These are phyloP conservation scores for Chaetoceros muelleri DNA, from an alignment of 108 stramenopile species.

Conservation along the genomic window DNA sequence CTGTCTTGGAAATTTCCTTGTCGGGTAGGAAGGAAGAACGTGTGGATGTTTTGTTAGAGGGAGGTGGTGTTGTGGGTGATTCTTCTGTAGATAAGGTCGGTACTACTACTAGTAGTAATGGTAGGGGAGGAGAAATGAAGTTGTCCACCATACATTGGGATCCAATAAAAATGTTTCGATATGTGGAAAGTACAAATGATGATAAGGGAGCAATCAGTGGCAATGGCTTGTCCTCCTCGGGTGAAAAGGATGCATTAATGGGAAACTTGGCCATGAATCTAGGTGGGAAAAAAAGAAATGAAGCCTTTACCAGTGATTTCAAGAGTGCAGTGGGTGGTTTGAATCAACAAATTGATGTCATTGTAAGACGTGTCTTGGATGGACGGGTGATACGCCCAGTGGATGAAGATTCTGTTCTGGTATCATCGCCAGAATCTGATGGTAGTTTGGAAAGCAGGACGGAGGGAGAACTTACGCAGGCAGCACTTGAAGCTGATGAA, in stretches of 20 bases:
- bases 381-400: constrained; percentile 40
- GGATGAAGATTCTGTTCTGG: constrained; percentile 15
- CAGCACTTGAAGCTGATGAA: constrained; percentile 64
- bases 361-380: constrained; percentile 66
- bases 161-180: constrained; percentile 23
- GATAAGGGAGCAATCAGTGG: neutral
- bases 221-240: neutral
- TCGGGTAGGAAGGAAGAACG: constrained; percentile 12
- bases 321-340: constrained; percentile 50
- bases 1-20: constrained; percentile 39
- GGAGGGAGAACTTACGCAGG: constrained; percentile 4
- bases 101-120: neutral
- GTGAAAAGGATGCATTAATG: neutral
- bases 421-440: constrained; percentile 1
- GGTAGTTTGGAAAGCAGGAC: neutral
- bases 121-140: constrained; percentile 19
- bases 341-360: constrained; percentile 47
- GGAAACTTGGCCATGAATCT: constrained; percentile 5
- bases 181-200: constrained; percentile 10
- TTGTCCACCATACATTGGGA: constrained; percentile 24
- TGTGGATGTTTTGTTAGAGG: neutral
- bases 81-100: neutral
- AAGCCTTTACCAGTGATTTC: constrained; percentile 25
- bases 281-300: constrained; percentile 26
- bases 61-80: too few species aligned